Conservation (phyloP, 768 basidiomycete species). For the Suillus hirtellus region DNA sequence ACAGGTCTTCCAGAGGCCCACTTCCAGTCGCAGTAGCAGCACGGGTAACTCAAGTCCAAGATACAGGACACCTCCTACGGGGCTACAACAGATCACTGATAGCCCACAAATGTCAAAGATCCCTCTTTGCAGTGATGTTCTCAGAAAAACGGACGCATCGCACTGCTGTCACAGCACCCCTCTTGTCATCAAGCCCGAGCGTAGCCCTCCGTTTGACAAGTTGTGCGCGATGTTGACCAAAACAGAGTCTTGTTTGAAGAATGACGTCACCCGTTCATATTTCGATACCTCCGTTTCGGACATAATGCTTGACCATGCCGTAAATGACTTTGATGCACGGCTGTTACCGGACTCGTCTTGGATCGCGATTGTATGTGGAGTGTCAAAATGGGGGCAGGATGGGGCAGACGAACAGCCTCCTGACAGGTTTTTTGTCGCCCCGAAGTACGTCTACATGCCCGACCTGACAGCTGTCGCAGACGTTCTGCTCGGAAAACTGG, state of each 20-base stretch:
- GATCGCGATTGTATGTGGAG: slow-evolving; percentile 81
- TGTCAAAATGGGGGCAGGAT: slow-evolving; percentile 49
- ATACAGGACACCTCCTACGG: slow-evolving; percentile 16
- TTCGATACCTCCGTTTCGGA: slow-evolving; percentile 6
- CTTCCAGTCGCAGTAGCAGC: slow-evolving; percentile 27
- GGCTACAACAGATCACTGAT: not conserved
- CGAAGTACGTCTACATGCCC: slow-evolving; percentile 80
- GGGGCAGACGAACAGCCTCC: slow-evolving; percentile 46
- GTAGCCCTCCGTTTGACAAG: not conserved
- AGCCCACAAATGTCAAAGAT: not conserved
- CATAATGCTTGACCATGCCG: slow-evolving; percentile 12
- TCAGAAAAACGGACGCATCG: slow-evolving; percentile 41
- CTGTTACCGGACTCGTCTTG: slow-evolving; percentile 68
- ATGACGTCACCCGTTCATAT: not conserved
- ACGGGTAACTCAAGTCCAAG: slow-evolving; percentile 38
- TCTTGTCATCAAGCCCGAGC: slow-evolving; percentile 42
- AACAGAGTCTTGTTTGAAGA: not conserved
- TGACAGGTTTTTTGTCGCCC: slow-evolving; percentile 73
- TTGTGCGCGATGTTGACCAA: not conserved
- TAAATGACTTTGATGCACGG: slow-evolving; percentile 33
- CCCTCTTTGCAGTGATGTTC: slow-evolving; percentile 19
- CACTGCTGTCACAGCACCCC: slow-evolving; percentile 57
- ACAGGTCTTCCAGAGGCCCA: slow-evolving; percentile 63
- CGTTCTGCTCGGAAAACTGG: slow-evolving; percentile 76
- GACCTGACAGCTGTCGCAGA: slow-evolving; percentile 74